These are phyloP conservation scores for Chlorophyllum brunneum DNA, from an alignment of 768 basidiomycete species.

Conservation along the genomic window DNA sequence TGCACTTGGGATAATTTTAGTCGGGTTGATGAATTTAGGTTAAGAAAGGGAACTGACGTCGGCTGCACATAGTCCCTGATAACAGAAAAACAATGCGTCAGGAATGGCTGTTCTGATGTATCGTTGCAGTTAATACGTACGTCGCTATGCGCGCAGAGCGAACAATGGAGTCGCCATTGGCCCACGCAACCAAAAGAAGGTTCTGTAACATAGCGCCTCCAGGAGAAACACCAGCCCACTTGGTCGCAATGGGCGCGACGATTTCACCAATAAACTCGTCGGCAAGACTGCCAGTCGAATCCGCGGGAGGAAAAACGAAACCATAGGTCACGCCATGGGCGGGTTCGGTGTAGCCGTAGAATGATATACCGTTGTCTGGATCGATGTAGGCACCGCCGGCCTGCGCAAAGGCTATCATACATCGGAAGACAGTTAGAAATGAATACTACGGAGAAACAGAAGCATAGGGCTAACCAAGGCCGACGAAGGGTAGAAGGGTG, in stretches of 20 bases:
- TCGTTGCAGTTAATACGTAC: no score
- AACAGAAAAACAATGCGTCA: neutral
- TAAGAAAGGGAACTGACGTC: slow-evolving; percentile 28
- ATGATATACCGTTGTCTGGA: slow-evolving; percentile 47
- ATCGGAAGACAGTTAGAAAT: no score
- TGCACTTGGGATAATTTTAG: slow-evolving; percentile 25
- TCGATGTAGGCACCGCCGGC: slow-evolving; percentile 41
- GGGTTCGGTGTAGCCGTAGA: slow-evolving; percentile 40
- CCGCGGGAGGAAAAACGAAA: slow-evolving; percentile 50
- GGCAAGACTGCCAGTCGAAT: slow-evolving; percentile 31
- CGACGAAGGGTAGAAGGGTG: no score
- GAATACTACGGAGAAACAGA: no score
- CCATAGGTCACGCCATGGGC: slow-evolving; percentile 43
- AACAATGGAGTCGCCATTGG: slow-evolving; percentile 48
- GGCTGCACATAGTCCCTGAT: slow-evolving; percentile 51
- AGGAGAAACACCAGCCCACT: slow-evolving; percentile 55
- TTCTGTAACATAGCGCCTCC: slow-evolving; percentile 53
- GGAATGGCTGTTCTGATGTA: no score
- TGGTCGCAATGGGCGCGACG: slow-evolving; percentile 47
- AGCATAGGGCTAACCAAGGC: no score
- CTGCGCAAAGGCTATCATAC: slow-evolving; percentile 47
- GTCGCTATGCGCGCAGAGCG: slow-evolving; percentile 49
- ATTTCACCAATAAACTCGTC: slow-evolving; percentile 63
- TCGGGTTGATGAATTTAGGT: no score
- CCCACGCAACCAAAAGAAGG: slow-evolving; percentile 59